Evolutionary conservation across 352 stramenopile species (phyloP), one percentile per base, ranked within the genome.

Genomic region (Albugo candida): DNA sequence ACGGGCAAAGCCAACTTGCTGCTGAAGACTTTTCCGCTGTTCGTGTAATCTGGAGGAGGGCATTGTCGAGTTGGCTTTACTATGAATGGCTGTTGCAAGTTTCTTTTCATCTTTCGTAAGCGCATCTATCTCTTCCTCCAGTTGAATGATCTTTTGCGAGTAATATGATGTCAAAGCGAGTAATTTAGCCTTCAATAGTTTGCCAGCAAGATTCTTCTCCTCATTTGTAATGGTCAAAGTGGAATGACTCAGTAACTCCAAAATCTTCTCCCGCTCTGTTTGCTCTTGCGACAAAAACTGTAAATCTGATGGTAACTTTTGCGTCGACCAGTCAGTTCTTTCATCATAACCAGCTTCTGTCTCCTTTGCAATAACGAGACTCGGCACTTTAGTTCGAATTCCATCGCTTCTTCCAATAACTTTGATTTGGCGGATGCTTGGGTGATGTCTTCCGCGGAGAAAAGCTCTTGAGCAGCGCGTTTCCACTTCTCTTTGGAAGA

Each of bases 401-500:
- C 24, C 19, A 34, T 48, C 36, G 36, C 16, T 21, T 48, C 40
- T 41, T 18, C 3, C 43, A 41, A 47, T 10, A 42, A 8, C 46
- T 10, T 19, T 27, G 43, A 41, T 20, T 21, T 41, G 2, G 2
- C 43, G 20, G 8, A 19, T 10, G 19, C 3, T 36, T 36, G 16
- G 3, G 43, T 27, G 17, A 21, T 24, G 19, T 8, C 16, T 48
- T 42, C 46, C 10, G 36, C 36, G 8, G 43, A 34, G 11, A 47
- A n/a, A 11, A 74, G 48, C 14, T 67, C 61, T 35, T 67, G 54
- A 1, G 72, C 70, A 38, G 83, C 64, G 24, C 55, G 63, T 47
- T 82, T 75, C 75, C 70, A 81, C 52, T 85, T 81, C 35, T 79
- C 47, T 37, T 75, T 85, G 19, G 60, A 59, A 35, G 47, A 61